These are phyloP conservation scores for Aspergillus tamarii DNA, from an alignment of 2,329 filamentous ascomycete species.

Conservation along the genomic window DNA sequence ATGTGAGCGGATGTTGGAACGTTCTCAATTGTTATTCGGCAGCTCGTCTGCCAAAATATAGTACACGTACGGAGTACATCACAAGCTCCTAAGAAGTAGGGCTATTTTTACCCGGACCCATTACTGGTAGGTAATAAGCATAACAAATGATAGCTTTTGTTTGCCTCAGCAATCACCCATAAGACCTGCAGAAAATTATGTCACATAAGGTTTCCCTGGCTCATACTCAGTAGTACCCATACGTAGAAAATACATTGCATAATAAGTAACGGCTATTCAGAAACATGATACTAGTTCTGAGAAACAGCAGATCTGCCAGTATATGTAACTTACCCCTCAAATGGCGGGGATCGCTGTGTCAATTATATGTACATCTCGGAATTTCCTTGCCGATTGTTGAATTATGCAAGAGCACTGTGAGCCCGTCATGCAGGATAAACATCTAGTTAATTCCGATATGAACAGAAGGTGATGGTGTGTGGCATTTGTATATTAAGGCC, in stretches of 20 bases:
- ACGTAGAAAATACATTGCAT: background rate
- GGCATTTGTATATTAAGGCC: background rate
- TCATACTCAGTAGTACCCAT: background rate
- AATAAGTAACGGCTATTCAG: background rate
- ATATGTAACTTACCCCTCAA: background rate
- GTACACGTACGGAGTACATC: background rate
- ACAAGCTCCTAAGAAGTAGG: background rate
- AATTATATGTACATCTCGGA: background rate
- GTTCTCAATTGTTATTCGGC: background rate
- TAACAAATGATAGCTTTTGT: background rate
- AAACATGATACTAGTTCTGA: background rate
- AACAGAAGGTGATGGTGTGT: background rate
- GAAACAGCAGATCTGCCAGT: background rate
- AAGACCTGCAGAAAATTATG: background rate
- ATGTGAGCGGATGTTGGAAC: background rate
- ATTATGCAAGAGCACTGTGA: background rate
- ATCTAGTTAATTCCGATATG: background rate
- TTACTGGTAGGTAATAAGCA: background rate
- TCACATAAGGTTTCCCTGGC: background rate
- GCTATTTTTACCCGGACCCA: background rate
- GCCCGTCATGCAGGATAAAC: background rate
- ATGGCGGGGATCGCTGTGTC: background rate
- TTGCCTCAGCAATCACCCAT: background rate
- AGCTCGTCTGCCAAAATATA: background rate
- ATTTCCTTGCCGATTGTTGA: background rate